Evolutionary conservation across 1,284 basidiomycete genomes (phyloP), one percentile per base, ranked within the genome.

Genomic region (Bjerkandera adusta): DNA sequence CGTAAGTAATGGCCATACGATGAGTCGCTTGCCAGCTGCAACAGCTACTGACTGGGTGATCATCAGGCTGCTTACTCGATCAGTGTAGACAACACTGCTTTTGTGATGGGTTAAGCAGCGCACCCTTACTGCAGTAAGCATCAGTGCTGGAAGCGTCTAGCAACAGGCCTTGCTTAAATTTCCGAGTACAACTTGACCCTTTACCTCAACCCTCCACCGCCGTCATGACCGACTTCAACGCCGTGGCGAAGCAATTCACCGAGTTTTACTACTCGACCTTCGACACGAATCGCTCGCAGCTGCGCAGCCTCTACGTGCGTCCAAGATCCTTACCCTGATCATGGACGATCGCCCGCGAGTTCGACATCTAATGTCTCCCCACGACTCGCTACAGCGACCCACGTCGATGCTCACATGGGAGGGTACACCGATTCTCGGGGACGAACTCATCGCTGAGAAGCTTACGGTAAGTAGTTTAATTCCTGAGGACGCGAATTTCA

Each of bases 341-440:
- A 45, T 39, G 36, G 26, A 25, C 45, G 29, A 30, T 36, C 20
- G 27, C 34, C 15, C n/a, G 15, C 41, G 43, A 45, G 47, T 53
- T 51, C 57, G 30, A 34, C 26, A 20, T 25, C 53, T 48, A 36
- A 50, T 40, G 10, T 40, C 34, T 45, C 15, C 27, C 22, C 18
- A 25, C 30, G 34, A 38, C 21, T 40, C 39, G 20, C 7, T 39
- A 26, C 63, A 98, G 96, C 82, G 94, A 54, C 72, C 76, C 24
- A 52, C 65, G 43, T 98, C 95, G 18, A 97, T 97, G 92, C 73
- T 99, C 60, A 84, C 88, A 8, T 99, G 84, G 70, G 95, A 99
- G 71, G 79, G 81, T 18, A 51, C 64, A 27, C 83, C 76, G 45
- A 70, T 85, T 54, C 72, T 79, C 50, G 92, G 95, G 22, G 69